phyloP scores from a whole-genome alignment of 768 basidiomycete species.

The Suillus clintonianus region DNA sequence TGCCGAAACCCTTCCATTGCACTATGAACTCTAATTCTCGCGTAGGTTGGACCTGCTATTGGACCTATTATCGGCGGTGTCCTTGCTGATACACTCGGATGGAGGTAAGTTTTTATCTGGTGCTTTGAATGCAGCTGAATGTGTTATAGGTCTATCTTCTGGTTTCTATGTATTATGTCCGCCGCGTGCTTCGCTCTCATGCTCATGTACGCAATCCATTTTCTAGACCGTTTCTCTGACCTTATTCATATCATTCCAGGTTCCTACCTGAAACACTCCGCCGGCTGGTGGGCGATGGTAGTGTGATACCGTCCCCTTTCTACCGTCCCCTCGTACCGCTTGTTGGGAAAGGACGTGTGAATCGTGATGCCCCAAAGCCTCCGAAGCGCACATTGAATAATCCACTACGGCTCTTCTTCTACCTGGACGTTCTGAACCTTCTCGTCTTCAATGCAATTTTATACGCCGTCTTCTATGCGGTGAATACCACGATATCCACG shows the following conservation, averaged over 20 bases:
- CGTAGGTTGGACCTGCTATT: conserved; percentile 53
- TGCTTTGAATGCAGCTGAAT: neutral
- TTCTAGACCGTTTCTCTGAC: conserved; percentile 21
- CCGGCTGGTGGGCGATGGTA: conserved; percentile 30
- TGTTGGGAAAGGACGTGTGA: conserved; percentile 24
- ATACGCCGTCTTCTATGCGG: conserved; percentile 51
- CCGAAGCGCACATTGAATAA: conserved; percentile 33
- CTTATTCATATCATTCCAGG: conserved; percentile 31
- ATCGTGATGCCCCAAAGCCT: neutral
- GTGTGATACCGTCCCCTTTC: conserved; percentile 25
- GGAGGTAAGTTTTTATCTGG: conserved; percentile 44
- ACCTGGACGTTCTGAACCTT: conserved; percentile 39
- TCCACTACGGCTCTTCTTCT: conserved; percentile 38
- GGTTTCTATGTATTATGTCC: conserved; percentile 57
- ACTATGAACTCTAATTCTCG: neutral
- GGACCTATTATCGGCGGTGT: conserved; percentile 50
- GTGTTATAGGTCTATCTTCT: conserved; percentile 54
- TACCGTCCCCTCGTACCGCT: conserved; percentile 28
- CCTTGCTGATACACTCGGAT: conserved; percentile 55
- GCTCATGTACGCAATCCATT: conserved; percentile 39
- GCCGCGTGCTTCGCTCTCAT: conserved; percentile 48
- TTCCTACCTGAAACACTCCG: conserved; percentile 24
- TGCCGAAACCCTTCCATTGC: neutral
- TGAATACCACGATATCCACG: conserved; percentile 49
- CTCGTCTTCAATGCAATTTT: conserved; percentile 57